Evolutionary conservation across 139 green algal genomes (phyloP).

Genomic region (Dunaliella sp.): DNA sequence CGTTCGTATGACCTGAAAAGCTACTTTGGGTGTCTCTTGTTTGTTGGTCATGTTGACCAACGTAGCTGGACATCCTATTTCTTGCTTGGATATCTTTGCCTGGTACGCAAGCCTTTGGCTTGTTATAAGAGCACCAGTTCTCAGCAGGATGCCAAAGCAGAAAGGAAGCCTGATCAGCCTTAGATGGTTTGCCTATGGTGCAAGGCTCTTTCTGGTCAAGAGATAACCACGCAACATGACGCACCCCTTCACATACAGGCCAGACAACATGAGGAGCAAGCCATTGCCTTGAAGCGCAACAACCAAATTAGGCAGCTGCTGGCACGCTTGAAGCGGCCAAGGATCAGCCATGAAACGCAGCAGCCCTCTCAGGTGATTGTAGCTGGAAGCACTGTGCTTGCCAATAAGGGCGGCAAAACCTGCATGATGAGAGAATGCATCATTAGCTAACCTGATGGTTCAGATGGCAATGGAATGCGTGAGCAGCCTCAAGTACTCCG

Average conservation of each 20-base stretch:
- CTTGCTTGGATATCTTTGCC: neutral
- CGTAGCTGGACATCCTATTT: neutral
- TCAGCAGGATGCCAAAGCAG: neutral
- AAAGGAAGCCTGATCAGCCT: neutral
- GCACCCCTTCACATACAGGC: neutral
- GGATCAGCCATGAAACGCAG: neutral
- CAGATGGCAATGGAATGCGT: neutral
- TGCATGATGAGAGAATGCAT: neutral
- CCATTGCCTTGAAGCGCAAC: neutral
- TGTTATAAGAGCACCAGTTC: neutral
- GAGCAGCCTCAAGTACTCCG: neutral
- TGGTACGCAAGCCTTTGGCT: neutral
- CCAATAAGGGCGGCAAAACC: neutral
- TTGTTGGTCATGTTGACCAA: neutral
- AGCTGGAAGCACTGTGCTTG: too few species aligned
- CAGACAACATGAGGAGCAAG: neutral
- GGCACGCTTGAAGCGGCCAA: neutral
- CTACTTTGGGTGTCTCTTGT: neutral
- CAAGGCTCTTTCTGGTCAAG: too few species aligned
- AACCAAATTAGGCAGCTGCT: neutral
- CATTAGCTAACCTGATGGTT: neutral
- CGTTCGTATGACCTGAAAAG: neutral
- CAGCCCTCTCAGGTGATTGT: neutral
- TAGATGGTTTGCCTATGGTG: neutral
- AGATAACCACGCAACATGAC: neutral